Evolutionary conservation across 1,284 basidiomycete genomes (phyloP).

Genomic region (Boletus mariae): DNA sequence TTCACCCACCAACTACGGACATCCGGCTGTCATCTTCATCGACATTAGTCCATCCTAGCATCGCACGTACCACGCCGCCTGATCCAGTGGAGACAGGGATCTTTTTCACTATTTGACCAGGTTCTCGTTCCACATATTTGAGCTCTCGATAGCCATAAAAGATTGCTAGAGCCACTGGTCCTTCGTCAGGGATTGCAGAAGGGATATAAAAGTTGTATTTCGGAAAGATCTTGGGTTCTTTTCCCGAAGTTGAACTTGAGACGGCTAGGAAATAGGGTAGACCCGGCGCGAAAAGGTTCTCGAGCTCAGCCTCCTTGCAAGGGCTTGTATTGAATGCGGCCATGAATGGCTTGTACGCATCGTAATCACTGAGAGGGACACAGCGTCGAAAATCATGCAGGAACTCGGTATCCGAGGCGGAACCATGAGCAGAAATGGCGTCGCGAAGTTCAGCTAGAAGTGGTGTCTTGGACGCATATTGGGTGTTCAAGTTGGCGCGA

Average conservation of each 20-base stretch:
- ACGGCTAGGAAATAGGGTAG: constrained; percentile 7
- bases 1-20: not conserved
- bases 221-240: constrained; percentile 1
- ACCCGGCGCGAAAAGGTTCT: constrained; percentile 15
- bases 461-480: constrained; percentile 3
- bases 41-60: not conserved
- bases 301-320: constrained; percentile 9
- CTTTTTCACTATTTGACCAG: not conserved
- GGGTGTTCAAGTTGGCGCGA: constrained; percentile 3
- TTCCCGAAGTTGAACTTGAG: constrained; percentile 15
- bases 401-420: not conserved
- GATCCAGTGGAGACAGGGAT: not conserved
- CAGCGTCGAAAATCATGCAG: constrained; percentile 1
- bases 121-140: constrained; percentile 3
- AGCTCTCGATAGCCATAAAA: not conserved
- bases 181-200: too few relatives aligned
- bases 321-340: constrained; percentile 5
- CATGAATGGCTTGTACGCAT: constrained; percentile 13
- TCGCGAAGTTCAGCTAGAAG: constrained; percentile 5
- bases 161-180: not conserved
- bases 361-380: constrained; percentile 12
- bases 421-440: not conserved
- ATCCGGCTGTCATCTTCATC: not conserved
- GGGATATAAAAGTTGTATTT: not conserved
- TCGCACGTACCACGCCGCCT: not conserved